Conservation (phyloP, 768 basidiomycete species). For the Tubosaeta sp. region DNA sequence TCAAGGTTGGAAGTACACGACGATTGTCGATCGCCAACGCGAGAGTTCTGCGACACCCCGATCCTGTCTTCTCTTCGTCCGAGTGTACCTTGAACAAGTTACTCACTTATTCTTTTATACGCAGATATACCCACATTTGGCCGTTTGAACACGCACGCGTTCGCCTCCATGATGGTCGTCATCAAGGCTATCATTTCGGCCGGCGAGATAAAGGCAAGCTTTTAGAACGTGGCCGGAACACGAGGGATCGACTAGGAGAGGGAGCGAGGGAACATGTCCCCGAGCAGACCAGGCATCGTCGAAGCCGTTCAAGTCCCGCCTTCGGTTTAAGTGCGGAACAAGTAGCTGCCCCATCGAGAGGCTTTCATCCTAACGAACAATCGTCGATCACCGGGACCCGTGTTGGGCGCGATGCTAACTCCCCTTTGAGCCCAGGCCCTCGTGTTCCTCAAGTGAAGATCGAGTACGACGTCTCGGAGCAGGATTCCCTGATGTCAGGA, state of each 20-base stretch:
- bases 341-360: neutral
- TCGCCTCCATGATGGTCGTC: constrained; percentile 46
- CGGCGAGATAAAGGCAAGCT: constrained; percentile 21
- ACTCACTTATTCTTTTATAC: constrained; percentile 3
- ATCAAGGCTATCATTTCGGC: constrained; percentile 26
- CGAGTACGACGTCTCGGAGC: constrained; percentile 20
- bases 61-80: neutral
- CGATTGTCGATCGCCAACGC: neutral
- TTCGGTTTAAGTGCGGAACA: constrained; percentile 1
- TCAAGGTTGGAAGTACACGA: neutral
- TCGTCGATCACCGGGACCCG: constrained; percentile 1
- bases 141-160: constrained; percentile 96
- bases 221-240: constrained; percentile 13
- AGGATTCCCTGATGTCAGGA: constrained; percentile 18
- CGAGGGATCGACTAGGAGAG: constrained; percentile 6
- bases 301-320: constrained; percentile 21
- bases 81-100: neutral
- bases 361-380: constrained; percentile 7
- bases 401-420: neutral
- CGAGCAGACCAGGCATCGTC: constrained; percentile 10
- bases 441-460: constrained; percentile 19
- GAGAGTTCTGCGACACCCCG: neutral
- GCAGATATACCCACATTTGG: constrained; percentile 93
- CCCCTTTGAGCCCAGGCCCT: neutral
- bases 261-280: constrained; percentile 1